A percentile compares a stretch with the other conserved stretches of the same genome.
Evolutionary conservation across 2,329 filamentous ascomycete genomes (phyloP).

Genomic region (Nigrograna mackinnonii): DNA sequence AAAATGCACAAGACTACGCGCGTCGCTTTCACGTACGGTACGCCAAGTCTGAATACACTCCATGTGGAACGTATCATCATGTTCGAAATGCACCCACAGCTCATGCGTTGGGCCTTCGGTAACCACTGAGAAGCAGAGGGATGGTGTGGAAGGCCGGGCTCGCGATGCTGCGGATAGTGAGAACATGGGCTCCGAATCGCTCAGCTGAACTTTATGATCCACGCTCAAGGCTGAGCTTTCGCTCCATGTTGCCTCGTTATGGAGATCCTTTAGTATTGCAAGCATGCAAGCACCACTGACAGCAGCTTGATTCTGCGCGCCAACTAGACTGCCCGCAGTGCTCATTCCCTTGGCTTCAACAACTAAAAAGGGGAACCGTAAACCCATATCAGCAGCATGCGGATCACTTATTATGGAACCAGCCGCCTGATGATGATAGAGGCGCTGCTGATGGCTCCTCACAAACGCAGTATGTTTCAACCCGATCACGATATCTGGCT

Average conservation of each 20-base stretch:
- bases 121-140: slow-evolving; percentile 1
- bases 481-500: slow-evolving; percentile 18
- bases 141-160: background rate
- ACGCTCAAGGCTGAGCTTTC: no score
- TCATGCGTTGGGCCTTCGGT: slow-evolving; percentile 3
- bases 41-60: background rate
- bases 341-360: slow-evolving; percentile 18
- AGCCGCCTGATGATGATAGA: slow-evolving; percentile 13
- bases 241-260: no score
- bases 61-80: slow-evolving; percentile 2
- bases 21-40: no score
- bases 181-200: no score
- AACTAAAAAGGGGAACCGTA: slow-evolving; percentile 20
- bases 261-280: background rate
- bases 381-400: slow-evolving; percentile 17
- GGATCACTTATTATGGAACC: slow-evolving; percentile 14
- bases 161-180: no score
- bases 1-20: no score
- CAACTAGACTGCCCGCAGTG: background rate
- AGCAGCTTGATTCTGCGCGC: slow-evolving; percentile 3
- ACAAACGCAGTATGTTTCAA: slow-evolving; percentile 13
- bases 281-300: background rate
- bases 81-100: slow-evolving; percentile 4
- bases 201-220: no score
- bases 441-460: slow-evolving; percentile 6